Base-by-base conservation (phyloP, 2,329 filamentous ascomycete species). In the Botrytis medusae region DNA sequence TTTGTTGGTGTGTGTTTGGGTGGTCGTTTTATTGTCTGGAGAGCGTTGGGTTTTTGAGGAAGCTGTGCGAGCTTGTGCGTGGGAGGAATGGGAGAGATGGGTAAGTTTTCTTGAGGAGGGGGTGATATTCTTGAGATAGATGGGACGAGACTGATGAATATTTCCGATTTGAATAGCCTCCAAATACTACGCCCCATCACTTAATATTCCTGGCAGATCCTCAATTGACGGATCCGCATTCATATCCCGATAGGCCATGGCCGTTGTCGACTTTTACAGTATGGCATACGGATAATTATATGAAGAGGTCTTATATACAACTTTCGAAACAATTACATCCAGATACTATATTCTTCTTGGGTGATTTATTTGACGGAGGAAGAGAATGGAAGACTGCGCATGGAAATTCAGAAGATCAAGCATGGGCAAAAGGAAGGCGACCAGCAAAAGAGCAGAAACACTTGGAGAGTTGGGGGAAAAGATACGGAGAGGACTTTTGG, bases 301-400 rank as follows among this genome's bases (percentile, higher is more conserved):
- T 99, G 76, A 90, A 91, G 59, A 90, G 95, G 60, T 91, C 92
- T 14, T 98, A 97, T 81, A 88, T 86, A n/a, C 87, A 91, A 71
- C 87, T 98, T 73, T 94, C 97, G 79, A 84, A 87, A 29, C 84
- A 89, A 29, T 85, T 98, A 22, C 88, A 89, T n/a, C 96, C 96
- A 0, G 94, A 98, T 80, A 95, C 93, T 25, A 86, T 97, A 1
- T 89, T 98, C 80, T 98, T 99, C 80, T 85, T 99, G 0, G 96
- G 96, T 12, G 96, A 99, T 80, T 85, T 99, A 0, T 98, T 99
- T 79, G 96, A 99, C 80, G 96, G 96, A 6, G 96, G 96, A 14
- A 89, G 96, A 77, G 96, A 99, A 84, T 99, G 96, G 96, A 92
- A 91, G 77, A 95, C 95, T 20, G 84, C 83, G 3, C 86, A 86